Conservation (phyloP, 176 grass and related monocot genomes). For the Bonia amplexicaulis region DNA sequence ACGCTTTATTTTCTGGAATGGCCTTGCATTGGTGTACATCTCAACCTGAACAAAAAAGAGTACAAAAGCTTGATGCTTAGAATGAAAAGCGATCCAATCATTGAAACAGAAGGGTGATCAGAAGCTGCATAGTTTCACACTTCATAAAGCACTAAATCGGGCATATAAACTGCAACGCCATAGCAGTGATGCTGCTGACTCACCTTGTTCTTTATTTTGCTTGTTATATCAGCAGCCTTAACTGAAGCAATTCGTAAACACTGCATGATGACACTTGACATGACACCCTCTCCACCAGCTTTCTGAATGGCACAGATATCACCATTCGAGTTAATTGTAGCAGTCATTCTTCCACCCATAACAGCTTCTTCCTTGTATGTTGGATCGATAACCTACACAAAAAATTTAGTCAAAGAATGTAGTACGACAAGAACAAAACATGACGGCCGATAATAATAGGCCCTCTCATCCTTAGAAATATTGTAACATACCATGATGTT, state of each 20-base stretch:
- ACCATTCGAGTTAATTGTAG: constrained; percentile 83
- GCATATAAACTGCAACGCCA: neutral
- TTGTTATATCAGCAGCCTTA: constrained; percentile 90
- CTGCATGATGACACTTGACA: constrained; percentile 82
- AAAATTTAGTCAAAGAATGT: constrained; percentile 8
- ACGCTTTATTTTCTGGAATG: constrained; percentile 83
- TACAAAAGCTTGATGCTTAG: neutral
- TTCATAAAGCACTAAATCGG: neutral
- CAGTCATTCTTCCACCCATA: constrained; percentile 89
- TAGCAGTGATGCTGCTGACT: constrained; percentile 20
- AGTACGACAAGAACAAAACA: neutral
- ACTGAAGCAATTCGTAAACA: constrained; percentile 82
- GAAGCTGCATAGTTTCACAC: neutral
- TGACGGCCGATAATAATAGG: neutral
- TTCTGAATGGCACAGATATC: constrained; percentile 95
- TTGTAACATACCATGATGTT: constrained; percentile 68
- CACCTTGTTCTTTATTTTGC: constrained; percentile 79
- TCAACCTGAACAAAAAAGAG: constrained; percentile 55
- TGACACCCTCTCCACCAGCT: constrained; percentile 76
- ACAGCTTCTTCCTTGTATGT: constrained; percentile 94
- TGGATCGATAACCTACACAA: constrained; percentile 80
- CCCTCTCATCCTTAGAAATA: neutral
- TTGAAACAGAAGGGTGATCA: neutral
- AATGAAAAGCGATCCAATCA: constrained; percentile 4
- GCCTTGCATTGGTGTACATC: constrained; percentile 52